Conservation (phyloP, 768 basidiomycete genomes). For the Gymnopilus dilepis region DNA sequence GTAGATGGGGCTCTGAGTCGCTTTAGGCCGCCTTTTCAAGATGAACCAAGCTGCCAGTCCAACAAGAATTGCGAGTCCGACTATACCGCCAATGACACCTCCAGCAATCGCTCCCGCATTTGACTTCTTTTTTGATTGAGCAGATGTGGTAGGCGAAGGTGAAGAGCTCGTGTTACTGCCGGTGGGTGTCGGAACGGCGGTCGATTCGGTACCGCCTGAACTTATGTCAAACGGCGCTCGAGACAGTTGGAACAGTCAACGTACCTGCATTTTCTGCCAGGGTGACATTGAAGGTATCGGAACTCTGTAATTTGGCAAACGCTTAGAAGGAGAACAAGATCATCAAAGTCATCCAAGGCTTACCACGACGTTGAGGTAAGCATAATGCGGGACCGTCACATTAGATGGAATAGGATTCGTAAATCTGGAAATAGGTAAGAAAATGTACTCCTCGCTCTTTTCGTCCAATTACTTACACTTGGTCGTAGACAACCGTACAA, state of each 20-base stretch:
- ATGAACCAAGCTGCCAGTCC: conserved; percentile 35
- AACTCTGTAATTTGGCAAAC: conserved; percentile 23
- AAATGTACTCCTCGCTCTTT: neutral
- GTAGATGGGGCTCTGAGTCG: conserved; percentile 28
- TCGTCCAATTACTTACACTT: conserved; percentile 32
- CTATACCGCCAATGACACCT: conserved; percentile 63
- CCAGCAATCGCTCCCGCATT: conserved; percentile 55
- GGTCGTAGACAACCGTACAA: conserved; percentile 46
- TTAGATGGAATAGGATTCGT: conserved; percentile 41
- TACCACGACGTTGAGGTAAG: conserved; percentile 51
- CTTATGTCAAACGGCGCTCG: neutral
- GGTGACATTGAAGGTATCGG: conserved; percentile 38
- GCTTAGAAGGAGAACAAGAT: neutral
- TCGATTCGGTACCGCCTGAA: conserved; percentile 42
- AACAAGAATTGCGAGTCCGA: conserved; percentile 48
- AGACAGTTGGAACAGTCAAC: conserved; percentile 5
- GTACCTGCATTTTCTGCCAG: conserved; percentile 36
- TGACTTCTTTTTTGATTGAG: conserved; percentile 15
- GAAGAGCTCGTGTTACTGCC: conserved; percentile 17
- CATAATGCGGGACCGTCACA: conserved; percentile 54
- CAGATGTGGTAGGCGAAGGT: neutral
- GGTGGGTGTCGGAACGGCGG: conserved; percentile 31
- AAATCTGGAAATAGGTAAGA: conserved; percentile 34
- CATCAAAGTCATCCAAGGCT: neutral
- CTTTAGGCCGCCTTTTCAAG: conserved; percentile 27